phyloP scores from a whole-genome alignment of 2,329 filamentous ascomycete species.

The Alternaria sp. region DNA sequence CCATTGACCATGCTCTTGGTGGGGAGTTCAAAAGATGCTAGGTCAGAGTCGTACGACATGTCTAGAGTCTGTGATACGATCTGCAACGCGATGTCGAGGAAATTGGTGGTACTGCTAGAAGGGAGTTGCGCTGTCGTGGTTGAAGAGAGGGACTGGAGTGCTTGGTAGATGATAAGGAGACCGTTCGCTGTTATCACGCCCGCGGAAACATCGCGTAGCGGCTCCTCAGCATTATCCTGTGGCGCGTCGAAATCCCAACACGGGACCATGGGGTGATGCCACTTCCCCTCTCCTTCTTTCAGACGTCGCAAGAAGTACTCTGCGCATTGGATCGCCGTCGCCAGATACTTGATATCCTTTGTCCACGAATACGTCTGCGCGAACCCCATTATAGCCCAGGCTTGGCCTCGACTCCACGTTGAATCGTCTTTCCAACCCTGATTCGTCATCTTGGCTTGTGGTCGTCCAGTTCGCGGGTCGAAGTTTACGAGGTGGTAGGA shows the following conservation, averaged over 20 bases:
- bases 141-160: constrained; percentile 28
- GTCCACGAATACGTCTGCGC: constrained; percentile 58
- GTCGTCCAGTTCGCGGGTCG: constrained; percentile 49
- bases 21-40: constrained; percentile 29
- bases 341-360: constrained; percentile 49
- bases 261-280: constrained; percentile 47
- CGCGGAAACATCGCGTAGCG: constrained; percentile 49
- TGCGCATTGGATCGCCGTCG: constrained; percentile 54
- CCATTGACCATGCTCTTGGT: constrained; percentile 23
- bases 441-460: constrained; percentile 57
- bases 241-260: constrained; percentile 62
- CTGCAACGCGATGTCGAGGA: constrained; percentile 23
- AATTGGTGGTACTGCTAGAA: constrained; percentile 1
- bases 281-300: constrained; percentile 39
- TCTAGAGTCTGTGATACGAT: constrained; percentile 38
- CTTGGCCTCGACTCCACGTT: constrained; percentile 58
- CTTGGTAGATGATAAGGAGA: constrained; percentile 48
- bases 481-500: constrained; percentile 57
- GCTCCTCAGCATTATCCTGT: constrained; percentile 39
- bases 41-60: constrained; percentile 37
- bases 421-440: constrained; percentile 55
- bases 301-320: constrained; percentile 56
- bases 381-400: constrained; percentile 59
- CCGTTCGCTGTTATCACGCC: constrained; percentile 53
- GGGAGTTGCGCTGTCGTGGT: constrained; percentile 2